phyloP scores from a whole-genome alignment of 257 asterid species.

The Ophiorrhiza pumila region DNA sequence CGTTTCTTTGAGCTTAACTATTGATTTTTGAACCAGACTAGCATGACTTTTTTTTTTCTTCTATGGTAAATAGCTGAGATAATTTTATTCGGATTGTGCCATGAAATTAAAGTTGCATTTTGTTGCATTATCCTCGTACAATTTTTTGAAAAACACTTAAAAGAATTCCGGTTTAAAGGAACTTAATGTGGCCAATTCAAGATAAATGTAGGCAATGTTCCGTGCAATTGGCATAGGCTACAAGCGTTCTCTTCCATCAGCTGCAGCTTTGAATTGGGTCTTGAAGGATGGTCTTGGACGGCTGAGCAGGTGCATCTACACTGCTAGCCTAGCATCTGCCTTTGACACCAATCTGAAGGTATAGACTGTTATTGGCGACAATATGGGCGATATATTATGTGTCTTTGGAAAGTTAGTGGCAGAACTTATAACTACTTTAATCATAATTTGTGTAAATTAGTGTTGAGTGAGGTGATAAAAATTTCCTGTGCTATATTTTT shows the following conservation, averaged over 20 bases:
- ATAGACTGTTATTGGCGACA: slow-evolving; percentile 7
- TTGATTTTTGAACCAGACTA: slow-evolving; percentile 5
- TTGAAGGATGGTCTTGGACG: slow-evolving; percentile 97
- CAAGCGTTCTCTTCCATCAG: slow-evolving; percentile 83
- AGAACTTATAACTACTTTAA: neutral
- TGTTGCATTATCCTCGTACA: neutral
- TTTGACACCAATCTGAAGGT: slow-evolving; percentile 98
- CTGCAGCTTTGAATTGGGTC: slow-evolving; percentile 97
- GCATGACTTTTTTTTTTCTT: neutral
- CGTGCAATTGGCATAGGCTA: slow-evolving; percentile 95
- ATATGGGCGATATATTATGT: neutral
- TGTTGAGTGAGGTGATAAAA: slow-evolving; percentile 6
- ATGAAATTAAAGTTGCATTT: neutral
- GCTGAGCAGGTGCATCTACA: slow-evolving; percentile 85
- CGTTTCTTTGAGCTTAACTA: neutral
- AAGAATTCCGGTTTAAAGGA: neutral
- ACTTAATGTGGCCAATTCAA: slow-evolving; percentile 19
- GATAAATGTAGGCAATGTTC: slow-evolving; percentile 74
- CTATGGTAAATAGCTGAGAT: neutral
- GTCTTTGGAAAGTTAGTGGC: neutral
- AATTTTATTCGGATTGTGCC: neutral
- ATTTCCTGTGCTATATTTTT: neutral
- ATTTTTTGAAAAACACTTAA: neutral
- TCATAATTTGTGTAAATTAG: neutral
- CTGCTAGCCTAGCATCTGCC: slow-evolving; percentile 89